Base-by-base conservation (phyloP, 305 asterid species). In the Solanum hybrid region DNA sequence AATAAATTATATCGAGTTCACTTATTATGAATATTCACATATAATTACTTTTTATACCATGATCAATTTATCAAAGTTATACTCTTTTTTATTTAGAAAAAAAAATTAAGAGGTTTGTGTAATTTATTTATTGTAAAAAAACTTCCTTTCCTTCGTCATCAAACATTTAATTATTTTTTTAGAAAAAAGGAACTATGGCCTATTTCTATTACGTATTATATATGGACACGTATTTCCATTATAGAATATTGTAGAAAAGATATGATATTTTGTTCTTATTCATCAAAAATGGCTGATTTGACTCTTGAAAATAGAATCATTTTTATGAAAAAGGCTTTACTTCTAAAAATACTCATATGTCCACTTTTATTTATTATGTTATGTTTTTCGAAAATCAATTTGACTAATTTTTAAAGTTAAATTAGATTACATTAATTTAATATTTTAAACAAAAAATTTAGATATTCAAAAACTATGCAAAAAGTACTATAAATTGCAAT, bases 381-480 rank as follows among this genome's bases (percentile, higher is more conserved):
- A 41, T 0, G 0, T 1, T 12, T 41, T 41, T 41, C 0, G 0
- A 41, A 41, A 41, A 0, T 0, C 0, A 0, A 41, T 41, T 41
- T 41, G 2, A 41, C 57, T 41, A 41, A 41, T 12, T 41, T 41
- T 41, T 0, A 41, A 41, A 41, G 0, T 41, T 41, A 41, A 12
- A 41, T 41, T 4, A 41, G 0, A 41, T 41, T 41, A 41, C 1
- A 41, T 41, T 11, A 39, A 39, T 39, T 41, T 0, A 5, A 41
- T 41, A 41, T 41, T 41, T 41, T 12, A 41, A 41, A 41, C 0
- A 41, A 12, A 41, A 41, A 12, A 41, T 0, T 41, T 41, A 41
- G 17, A 41, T 12, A 41, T 41, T 41, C 5, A 41, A 41, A 39
- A 41, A 12, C 17, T 41, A 41, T 41, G 57, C 57, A 41, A 41